Conservation (phyloP, 2,329 filamentous ascomycete genomes). For the Hymenoscyphus scutula region DNA sequence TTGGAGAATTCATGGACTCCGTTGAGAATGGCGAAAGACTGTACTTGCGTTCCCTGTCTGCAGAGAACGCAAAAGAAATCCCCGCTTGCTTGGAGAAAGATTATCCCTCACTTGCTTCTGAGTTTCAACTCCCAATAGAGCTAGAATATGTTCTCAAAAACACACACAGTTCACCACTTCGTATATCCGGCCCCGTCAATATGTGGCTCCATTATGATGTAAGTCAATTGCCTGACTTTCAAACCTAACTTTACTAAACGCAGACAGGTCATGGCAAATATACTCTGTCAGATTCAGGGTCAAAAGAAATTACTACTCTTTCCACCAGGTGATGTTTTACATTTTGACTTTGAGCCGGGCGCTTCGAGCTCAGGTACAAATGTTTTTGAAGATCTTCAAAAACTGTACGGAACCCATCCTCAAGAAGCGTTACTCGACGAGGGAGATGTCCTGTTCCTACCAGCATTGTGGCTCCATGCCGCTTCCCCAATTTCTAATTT, state of each 20-base stretch:
- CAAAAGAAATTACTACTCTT: constrained; percentile 74
- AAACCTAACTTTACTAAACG: constrained; percentile 17
- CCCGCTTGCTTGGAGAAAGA: constrained; percentile 70
- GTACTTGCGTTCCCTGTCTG: constrained; percentile 78
- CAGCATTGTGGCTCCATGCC: constrained; percentile 81
- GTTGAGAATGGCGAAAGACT: constrained; percentile 59
- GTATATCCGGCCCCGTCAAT: constrained; percentile 75
- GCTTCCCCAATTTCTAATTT: constrained; percentile 55
- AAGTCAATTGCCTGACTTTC: neutral
- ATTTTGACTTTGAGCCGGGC: constrained; percentile 70
- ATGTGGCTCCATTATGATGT: constrained; percentile 59
- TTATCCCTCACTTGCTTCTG: constrained; percentile 65
- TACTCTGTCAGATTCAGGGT: constrained; percentile 76
- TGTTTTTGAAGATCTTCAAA: constrained; percentile 54
- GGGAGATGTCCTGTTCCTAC: constrained; percentile 78
- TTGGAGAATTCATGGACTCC: constrained; percentile 64
- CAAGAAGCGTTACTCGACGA: constrained; percentile 64
- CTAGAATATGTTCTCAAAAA: constrained; percentile 59
- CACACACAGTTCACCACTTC: constrained; percentile 73
- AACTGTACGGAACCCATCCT: constrained; percentile 54
- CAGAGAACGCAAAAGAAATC: constrained; percentile 62
- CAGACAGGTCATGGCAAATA: constrained; percentile 76
- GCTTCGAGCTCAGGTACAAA: constrained; percentile 77
- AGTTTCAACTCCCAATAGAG: constrained; percentile 67
- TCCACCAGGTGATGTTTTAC: constrained; percentile 70